phyloP scores from a whole-genome alignment of 371 early-diverging fungal genomes.

The Apophysomyces ossiformis region DNA sequence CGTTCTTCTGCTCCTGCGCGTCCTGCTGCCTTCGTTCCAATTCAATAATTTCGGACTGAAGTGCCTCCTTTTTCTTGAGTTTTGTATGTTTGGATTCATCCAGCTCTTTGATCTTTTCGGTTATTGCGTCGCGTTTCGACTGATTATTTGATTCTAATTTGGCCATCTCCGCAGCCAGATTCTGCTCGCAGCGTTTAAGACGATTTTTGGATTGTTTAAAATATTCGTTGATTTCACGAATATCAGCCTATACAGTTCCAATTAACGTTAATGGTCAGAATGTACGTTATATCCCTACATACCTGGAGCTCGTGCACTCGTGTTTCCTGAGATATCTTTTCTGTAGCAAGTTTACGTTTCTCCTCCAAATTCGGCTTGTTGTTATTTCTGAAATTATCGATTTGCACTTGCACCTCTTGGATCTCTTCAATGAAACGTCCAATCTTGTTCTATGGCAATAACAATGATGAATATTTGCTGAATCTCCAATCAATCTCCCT shows the following conservation, averaged over 20 bases:
- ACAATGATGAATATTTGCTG: neutral
- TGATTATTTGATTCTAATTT: constrained; percentile 57
- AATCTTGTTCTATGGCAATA: neutral
- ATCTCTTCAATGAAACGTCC: constrained; percentile 1
- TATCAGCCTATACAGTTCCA: neutral
- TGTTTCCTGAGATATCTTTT: neutral
- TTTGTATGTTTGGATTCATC: constrained; percentile 57
- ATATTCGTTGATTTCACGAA: neutral
- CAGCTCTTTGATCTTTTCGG: constrained; percentile 58
- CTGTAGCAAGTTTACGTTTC: neutral
- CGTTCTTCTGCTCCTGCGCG: neutral
- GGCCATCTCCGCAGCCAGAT: constrained; percentile 60
- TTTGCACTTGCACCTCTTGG: neutral
- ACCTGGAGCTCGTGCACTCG: neutral
- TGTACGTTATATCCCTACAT: neutral
- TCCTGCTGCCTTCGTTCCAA: constrained; percentile 32
- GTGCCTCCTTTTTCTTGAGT: constrained; percentile 76
- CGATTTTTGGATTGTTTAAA: neutral
- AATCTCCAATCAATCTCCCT: neutral
- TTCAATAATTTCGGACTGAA: constrained; percentile 83
- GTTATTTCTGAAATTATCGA: neutral
- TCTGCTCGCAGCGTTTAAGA: constrained; percentile 18
- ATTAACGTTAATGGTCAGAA: neutral
- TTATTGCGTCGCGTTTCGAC: constrained; percentile 51
- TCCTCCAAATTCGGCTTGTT: neutral